phyloP scores from a whole-genome alignment of 306 rosid species.

The Pterocarpus santalinus region DNA sequence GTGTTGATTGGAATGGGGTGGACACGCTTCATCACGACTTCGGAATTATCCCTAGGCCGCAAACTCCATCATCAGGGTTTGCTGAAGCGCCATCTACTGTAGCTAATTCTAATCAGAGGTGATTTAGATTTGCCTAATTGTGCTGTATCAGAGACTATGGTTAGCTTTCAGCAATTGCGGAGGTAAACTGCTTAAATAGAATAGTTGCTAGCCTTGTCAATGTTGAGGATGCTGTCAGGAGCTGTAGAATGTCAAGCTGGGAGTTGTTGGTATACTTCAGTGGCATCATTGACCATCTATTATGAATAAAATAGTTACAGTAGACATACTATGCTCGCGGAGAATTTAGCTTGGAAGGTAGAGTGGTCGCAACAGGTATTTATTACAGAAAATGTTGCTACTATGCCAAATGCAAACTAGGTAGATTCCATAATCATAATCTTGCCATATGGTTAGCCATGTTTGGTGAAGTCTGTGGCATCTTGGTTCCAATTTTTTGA shows the following conservation, averaged over 20 bases:
- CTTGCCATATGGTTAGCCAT: conserved; percentile 41
- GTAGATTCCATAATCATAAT: conserved; percentile 44
- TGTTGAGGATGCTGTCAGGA: conserved; percentile 44
- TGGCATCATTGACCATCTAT: conserved; percentile 50
- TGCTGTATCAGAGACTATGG: conserved; percentile 45
- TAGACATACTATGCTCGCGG: conserved; percentile 40
- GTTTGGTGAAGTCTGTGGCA: conserved; percentile 42
- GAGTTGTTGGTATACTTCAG: conserved; percentile 59
- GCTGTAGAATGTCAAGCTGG: conserved; percentile 50
- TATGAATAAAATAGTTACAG: conserved; percentile 52
- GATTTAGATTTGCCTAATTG: conserved; percentile 44
- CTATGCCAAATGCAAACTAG: conserved; percentile 45
- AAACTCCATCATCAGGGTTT: conserved; percentile 62
- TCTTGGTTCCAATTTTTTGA: conserved; percentile 39
- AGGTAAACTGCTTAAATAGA: conserved; percentile 45
- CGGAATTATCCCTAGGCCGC: conserved; percentile 59
- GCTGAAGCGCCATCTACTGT: conserved; percentile 61
- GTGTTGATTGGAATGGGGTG: conserved; percentile 77
- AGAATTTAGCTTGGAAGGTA: conserved; percentile 50
- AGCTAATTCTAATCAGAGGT: conserved; percentile 60
- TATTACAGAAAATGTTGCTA: conserved; percentile 47
- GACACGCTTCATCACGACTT: conserved; percentile 81
- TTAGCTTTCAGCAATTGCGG: conserved; percentile 45
- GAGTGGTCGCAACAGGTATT: conserved; percentile 33
- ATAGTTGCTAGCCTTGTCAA: conserved; percentile 49